Base-by-base conservation (phyloP, 2,329 filamentous ascomycete species). In the Parafenestella ontariensis region DNA sequence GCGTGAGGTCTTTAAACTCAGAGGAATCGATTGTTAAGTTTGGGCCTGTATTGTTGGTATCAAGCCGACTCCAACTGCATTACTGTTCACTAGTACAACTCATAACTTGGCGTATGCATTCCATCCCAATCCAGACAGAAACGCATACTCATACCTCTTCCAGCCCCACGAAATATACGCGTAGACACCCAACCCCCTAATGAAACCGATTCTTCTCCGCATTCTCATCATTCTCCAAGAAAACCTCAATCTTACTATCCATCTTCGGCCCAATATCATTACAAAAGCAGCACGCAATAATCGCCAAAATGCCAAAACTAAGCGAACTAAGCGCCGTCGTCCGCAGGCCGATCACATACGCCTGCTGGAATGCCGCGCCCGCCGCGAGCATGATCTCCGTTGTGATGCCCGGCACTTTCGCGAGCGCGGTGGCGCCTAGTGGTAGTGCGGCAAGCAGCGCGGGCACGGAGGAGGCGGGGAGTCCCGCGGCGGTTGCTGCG, bases 221-320 rank as follows among this genome's bases (percentile, higher is more conserved):
- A 50, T 55, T 58, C 42, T 61, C 60, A 50, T 65, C 62, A 47
- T 67, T 65, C 51, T 67, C 62, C 49, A 64, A 52, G 28, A 60
- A 67, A 37, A 67, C 57, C 50, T 67, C 62, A 52, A 65, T 67
- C 58, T 64, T 64, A 17, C 58, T 46, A 52, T 64, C 41, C 64
- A 64, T 67, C 53, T 67, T 65, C 21, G 57, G 52, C 31, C 46
- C 61, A 43, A 67, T 66, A 45, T 66, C 61, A 44, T 64, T 64
- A 37, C 59, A 63, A n/a, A 57, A 52, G n/a, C 50, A 49, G 29
- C 59, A 63, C 17, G 57, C 61, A 36, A 66, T 57, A 18, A 66
- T 61, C 8, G 58, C 58, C 15, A 62, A 18, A 17, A 65, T 29
- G 13, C 58, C 56, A 44, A 61, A 66, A 17, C 61, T 63, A 21